Percentiles rank a stretch among this genome's conserved stretches.
Evolutionary conservation across 805 yeast species (phyloP).

Genomic region (Sugiyamaella floridensis): DNA sequence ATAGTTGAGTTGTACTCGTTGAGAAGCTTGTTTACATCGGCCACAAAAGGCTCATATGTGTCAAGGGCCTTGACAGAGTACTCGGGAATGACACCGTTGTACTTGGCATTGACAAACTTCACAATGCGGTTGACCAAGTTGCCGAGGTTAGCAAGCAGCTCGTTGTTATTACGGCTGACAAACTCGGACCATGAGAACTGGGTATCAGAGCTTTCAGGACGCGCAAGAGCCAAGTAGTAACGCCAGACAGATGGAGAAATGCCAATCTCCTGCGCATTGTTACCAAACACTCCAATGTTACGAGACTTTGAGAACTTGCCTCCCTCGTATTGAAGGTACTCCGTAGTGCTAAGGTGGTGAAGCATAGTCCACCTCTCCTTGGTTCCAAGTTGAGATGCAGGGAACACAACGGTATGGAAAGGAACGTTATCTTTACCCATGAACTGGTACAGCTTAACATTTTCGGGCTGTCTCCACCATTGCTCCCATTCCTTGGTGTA

Average conservation of each 20-base stretch:
- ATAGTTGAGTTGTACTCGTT: conserved; percentile 57
- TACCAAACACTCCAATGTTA: conserved; percentile 96
- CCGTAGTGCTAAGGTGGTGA: conserved; percentile 89
- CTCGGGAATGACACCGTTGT: conserved; percentile 80
- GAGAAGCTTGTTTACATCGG: conserved; percentile 59
- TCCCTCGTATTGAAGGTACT: conserved; percentile 93
- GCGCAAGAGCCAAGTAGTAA: conserved; percentile 81
- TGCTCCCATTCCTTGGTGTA: conserved; percentile 73
- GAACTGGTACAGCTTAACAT: conserved; percentile 85
- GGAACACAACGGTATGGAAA: conserved; percentile 98
- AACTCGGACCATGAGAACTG: conserved; percentile 97
- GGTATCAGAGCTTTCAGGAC: conserved; percentile 95
- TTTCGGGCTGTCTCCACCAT: conserved; percentile 95
- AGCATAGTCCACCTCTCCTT: conserved; percentile 82
- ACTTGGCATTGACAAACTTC: conserved; percentile 84
- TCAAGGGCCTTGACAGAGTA: conserved; percentile 44
- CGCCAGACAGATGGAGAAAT: conserved; percentile 93
- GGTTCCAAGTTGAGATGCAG: conserved; percentile 86
- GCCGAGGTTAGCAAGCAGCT: conserved; percentile 91
- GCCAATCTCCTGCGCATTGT: conserved; percentile 92
- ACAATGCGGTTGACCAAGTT: conserved; percentile 91
- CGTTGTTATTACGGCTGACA: conserved; percentile 88
- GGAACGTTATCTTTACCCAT: conserved; percentile 99
- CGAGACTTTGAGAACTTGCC: conserved; percentile 98
- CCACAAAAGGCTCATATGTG: conserved; percentile 32